A percentile compares a stretch with the other conserved stretches of the same genome.
Evolutionary conservation across 2,329 filamentous ascomycete species (phyloP).

Genomic region (Aspergillus sp.): DNA sequence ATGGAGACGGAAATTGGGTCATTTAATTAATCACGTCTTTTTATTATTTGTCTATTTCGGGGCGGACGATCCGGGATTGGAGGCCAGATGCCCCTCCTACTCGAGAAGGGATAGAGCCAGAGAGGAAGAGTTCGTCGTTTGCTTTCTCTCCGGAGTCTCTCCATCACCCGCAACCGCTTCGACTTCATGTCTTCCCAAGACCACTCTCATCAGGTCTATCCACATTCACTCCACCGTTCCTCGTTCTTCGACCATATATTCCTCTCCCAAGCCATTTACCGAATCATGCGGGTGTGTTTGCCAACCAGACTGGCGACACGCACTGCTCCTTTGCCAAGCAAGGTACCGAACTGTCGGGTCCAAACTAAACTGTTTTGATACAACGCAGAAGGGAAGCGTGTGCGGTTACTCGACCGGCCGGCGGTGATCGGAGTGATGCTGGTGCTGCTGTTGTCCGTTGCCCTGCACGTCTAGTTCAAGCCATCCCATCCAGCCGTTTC

Average conservation of each 20-base stretch:
- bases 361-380: constrained; percentile 25
- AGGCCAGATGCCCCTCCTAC: no score
- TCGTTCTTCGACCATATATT: background rate
- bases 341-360: constrained; percentile 34
- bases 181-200: no score
- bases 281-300: constrained; percentile 28
- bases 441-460: constrained; percentile 9
- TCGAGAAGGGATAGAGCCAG: no score
- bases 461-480: background rate
- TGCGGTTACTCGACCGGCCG: constrained; percentile 12
- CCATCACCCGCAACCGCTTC: no score
- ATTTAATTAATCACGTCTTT: background rate
- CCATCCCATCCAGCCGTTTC: constrained; percentile 4
- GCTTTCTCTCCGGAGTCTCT: no score
- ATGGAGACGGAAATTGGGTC: background rate
- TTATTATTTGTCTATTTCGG: background rate
- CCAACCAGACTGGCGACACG: constrained; percentile 28
- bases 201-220: background rate
- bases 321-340: constrained; percentile 35
- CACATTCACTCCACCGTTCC: constrained; percentile 6
- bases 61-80: no score
- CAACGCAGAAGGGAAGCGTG: constrained; percentile 14
- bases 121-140: no score
- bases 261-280: background rate
- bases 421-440: constrained; percentile 15